phyloP scores from a whole-genome alignment of 1,284 basidiomycete genomes.

The Fistulina hepatica region DNA sequence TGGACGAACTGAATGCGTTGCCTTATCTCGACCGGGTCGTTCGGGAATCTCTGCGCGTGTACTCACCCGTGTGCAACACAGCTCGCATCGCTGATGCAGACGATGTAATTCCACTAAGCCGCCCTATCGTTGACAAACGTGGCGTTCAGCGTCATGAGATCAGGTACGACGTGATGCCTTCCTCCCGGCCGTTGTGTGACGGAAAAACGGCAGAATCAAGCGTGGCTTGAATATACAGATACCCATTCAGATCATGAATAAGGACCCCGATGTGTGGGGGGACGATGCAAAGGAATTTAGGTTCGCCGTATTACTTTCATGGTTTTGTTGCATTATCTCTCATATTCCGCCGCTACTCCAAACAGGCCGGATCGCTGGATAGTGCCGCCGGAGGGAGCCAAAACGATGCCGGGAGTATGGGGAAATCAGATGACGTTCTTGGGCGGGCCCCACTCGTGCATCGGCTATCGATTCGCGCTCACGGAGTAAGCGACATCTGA shows the following conservation, averaged over 20 bases:
- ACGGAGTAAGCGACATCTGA: constrained; percentile 29
- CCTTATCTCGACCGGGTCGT: constrained; percentile 52
- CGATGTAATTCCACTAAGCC: constrained; percentile 2
- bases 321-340: no score
- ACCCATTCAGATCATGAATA: constrained; percentile 17
- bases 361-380: constrained; percentile 17
- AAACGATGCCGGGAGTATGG: constrained; percentile 36
- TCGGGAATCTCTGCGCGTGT: constrained; percentile 2
- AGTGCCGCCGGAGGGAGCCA: constrained; percentile 14
- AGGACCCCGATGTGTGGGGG: constrained; percentile 20
- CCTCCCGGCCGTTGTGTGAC: neutral
- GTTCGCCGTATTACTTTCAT: constrained; percentile 10
- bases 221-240: constrained; percentile 15
- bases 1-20: constrained; percentile 51
- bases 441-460: constrained; percentile 43
- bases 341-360: neutral
- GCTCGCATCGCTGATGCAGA: constrained; percentile 2
- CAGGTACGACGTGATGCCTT: constrained; percentile 16
- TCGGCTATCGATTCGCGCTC: constrained; percentile 47
- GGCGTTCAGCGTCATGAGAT: constrained; percentile 22
- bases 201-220: constrained; percentile 16
- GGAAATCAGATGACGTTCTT: constrained; percentile 44
- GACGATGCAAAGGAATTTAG: constrained; percentile 20
- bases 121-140: constrained; percentile 2
- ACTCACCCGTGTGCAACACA: neutral